Evolutionary conservation across 176 grass and related monocot genomes (phyloP).

Genomic region (Eragrostis nindensis): DNA sequence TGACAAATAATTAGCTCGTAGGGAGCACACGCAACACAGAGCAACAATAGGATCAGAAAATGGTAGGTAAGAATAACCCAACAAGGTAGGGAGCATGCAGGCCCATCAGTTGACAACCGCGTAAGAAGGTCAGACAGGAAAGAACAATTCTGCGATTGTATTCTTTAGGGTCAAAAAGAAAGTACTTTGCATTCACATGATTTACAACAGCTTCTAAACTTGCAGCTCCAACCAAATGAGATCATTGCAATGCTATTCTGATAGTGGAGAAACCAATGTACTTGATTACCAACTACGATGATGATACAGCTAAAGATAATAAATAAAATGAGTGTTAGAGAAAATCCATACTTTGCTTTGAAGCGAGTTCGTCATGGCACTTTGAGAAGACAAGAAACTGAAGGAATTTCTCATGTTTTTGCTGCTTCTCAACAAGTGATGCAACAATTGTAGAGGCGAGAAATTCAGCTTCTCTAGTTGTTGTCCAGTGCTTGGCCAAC

Average conservation of each 20-base stretch:
- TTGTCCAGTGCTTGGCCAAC: conserved; percentile 98
- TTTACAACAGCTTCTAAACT: conserved; percentile 24
- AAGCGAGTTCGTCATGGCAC: conserved; percentile 85
- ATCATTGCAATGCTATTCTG: not conserved
- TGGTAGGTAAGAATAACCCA: not conserved
- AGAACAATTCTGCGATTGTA: not conserved
- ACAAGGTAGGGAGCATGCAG: not conserved
- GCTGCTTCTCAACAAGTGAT: conserved; percentile 83
- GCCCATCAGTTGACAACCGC: not conserved
- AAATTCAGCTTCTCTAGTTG: conserved; percentile 95
- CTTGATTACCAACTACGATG: not conserved
- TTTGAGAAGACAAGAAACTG: conserved; percentile 88
- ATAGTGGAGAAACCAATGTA: conserved; percentile 9
- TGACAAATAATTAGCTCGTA: conserved; percentile 23
- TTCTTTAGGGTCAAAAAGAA: not conserved
- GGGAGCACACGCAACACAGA: not conserved
- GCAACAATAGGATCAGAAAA: conserved; percentile 14
- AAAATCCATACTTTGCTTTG: conserved; percentile 76
- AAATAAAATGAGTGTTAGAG: conserved; percentile 28
- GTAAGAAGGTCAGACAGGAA: conserved; percentile 7
- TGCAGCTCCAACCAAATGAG: conserved; percentile 5
- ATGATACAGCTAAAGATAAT: conserved; percentile 19
- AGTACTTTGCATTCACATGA: conserved; percentile 13
- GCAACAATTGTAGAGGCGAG: conserved; percentile 91
- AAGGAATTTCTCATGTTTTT: conserved; percentile 91